A percentile compares a stretch with the other conserved stretches of the same genome.
phyloP scores from a whole-genome alignment of 2,329 filamentous ascomycete species.

The Trichophyton rubrum region DNA sequence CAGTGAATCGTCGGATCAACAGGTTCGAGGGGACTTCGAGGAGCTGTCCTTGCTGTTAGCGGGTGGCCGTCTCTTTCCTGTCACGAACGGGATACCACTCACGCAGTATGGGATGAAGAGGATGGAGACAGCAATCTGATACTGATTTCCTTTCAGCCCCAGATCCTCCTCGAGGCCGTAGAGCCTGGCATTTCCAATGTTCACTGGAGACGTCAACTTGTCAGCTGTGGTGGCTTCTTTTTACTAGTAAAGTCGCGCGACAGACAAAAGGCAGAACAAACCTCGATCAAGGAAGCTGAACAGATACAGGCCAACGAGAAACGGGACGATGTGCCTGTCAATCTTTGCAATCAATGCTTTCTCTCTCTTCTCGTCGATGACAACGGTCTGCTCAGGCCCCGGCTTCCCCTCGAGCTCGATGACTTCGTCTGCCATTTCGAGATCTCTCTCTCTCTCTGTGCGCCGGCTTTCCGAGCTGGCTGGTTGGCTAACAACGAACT shows the following conservation, averaged over 20 bases:
- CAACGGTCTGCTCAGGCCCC: not conserved
- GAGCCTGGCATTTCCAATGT: constrained; percentile 59
- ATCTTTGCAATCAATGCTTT: constrained; percentile 28
- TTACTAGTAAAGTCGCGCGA: not conserved
- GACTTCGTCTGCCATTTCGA: not conserved
- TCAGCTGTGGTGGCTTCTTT: no score
- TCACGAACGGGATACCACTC: constrained; percentile 12
- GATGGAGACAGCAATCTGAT: constrained; percentile 55
- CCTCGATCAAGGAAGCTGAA: constrained; percentile 61
- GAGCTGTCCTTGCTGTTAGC: constrained; percentile 16
- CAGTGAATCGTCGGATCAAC: constrained; percentile 50
- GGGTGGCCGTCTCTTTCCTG: not conserved
- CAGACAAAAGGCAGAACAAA: constrained; percentile 3
- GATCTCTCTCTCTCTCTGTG: not conserved
- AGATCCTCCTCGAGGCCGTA: constrained; percentile 54
- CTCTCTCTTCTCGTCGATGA: constrained; percentile 20
- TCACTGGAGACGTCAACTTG: constrained; percentile 35
- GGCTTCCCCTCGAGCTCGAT: not conserved
- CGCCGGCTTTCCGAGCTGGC: no score
- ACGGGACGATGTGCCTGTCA: constrained; percentile 30
- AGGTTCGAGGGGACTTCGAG: constrained; percentile 56
- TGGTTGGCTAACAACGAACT: no score
- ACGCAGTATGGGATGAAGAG: constrained; percentile 54
- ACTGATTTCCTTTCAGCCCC: constrained; percentile 50
- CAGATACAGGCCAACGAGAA: constrained; percentile 44